Base-by-base conservation (phyloP, 352 stramenopile genomes). In the Globisporangium alternatum region DNA sequence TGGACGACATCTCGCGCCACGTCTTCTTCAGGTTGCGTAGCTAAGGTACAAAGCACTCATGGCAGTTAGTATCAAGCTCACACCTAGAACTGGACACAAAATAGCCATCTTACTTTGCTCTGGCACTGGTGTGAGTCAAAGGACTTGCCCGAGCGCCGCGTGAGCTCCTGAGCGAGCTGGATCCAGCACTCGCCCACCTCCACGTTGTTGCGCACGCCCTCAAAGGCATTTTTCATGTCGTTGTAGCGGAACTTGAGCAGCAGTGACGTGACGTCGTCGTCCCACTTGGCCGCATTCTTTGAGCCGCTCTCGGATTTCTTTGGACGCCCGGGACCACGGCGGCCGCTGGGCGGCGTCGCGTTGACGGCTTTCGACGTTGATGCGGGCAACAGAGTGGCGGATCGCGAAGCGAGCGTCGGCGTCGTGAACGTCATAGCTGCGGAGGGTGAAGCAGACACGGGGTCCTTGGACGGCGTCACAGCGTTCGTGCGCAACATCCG, bases 121-220 rank as follows among this genome's bases (percentile, higher is more conserved):
- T 66, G 61, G 61, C 61, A 66, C 53, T 66, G 61, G 17, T 66
- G 51, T 41, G 61, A 66, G 53, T 66, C 51, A 10, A 66, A 66
- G 15, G 17, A 25, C 30, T 60, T 66, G 51, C 51, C 51, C 22
- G 61, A 55, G 21, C 39, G 25, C 19, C 28, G 49, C 28, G 44
- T 54, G n/a, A 66, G 31, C n/a, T 49, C 43, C n/a, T 47, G 39
- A 17, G 61, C 61, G 9, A 66, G 52, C 37, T 28, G 19, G 44
- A 60, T 44, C 61, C 61, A 66, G 28, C 48, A 60, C 25, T 61
- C 61, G 28, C 61, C 61, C 6, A 66, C 60, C 41, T 60, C 52
- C n/a, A 66, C 25, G 37, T 66, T 66, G 30, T 66, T 66, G 52
- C 61, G 61, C 30, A 66, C 51, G 19, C 53, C 28, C 3, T 66